Percentiles rank a stretch among this genome's conserved stretches.
These are phyloP conservation scores for Colletotrichum karsti DNA, from an alignment of 2,329 filamentous ascomycete species.

Conservation along the genomic window DNA sequence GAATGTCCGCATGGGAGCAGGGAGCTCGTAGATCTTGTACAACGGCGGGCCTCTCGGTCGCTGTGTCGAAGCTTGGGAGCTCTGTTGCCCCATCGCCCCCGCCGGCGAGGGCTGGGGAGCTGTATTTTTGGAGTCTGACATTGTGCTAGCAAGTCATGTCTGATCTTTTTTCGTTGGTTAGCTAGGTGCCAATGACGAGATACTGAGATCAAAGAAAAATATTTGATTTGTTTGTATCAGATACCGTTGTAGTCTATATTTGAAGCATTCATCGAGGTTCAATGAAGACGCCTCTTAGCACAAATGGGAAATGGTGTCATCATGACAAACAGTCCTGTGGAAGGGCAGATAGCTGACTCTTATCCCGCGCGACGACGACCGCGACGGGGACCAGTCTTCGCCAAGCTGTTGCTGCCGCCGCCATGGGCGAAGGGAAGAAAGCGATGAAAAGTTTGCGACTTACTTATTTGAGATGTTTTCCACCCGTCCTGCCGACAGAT, in stretches of 20 bases:
- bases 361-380: background rate
- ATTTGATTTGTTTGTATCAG: constrained; percentile 65
- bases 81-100: constrained; percentile 24
- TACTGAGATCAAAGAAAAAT: background rate
- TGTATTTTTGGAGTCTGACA: constrained; percentile 48
- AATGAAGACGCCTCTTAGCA: constrained; percentile 69
- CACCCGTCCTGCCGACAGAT: constrained; percentile 31
- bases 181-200: background rate
- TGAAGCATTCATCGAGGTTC: constrained; percentile 69
- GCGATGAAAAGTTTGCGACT: constrained; percentile 23
- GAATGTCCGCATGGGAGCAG: constrained; percentile 82
- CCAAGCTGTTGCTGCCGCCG: background rate
- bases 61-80: constrained; percentile 31
- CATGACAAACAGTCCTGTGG: constrained; percentile 48
- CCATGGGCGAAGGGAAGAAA: constrained; percentile 18
- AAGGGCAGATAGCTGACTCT: constrained; percentile 24
- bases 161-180: constrained; percentile 42
- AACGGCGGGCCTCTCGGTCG: constrained; percentile 52
- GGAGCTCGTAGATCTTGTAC: constrained; percentile 82
- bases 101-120: constrained; percentile 17
- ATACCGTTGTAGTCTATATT: constrained; percentile 98
- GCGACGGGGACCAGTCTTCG: background rate
- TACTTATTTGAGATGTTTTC: constrained; percentile 32
- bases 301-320: constrained; percentile 66
- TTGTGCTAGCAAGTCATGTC: constrained; percentile 56